Percentiles rank a stretch among this genome's conserved stretches.
phyloP scores from a whole-genome alignment of 1,284 basidiomycete species.

The Hypsizygus ulmarius region DNA sequence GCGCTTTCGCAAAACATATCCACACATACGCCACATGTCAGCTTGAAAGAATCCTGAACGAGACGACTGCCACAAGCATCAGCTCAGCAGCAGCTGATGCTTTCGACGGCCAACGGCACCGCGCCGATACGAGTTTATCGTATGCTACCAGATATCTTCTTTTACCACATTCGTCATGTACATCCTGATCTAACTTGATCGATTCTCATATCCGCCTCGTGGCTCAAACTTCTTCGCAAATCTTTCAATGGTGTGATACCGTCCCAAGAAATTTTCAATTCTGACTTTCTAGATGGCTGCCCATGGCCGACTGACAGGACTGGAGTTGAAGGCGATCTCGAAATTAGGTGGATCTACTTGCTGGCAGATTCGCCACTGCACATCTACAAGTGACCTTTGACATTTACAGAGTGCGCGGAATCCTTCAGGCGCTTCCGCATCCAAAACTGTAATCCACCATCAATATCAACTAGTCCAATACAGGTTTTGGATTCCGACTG shows the following conservation, averaged over 20 bases:
- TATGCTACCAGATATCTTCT: too few species aligned
- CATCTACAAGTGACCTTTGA: conserved; percentile 12
- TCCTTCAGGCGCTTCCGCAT: conserved; percentile 6
- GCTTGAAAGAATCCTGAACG: not conserved
- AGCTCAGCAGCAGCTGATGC: too few species aligned
- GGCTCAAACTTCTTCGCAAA: conserved; percentile 20
- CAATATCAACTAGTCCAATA: not conserved
- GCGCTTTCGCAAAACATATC: conserved; percentile 1
- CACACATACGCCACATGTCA: not conserved
- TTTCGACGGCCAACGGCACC: too few species aligned
- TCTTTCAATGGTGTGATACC: conserved; percentile 20
- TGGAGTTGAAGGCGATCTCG: not conserved
- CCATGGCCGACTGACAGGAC: not conserved
- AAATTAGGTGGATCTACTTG: conserved; percentile 3
- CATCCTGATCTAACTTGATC: conserved; percentile 19
- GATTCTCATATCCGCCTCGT: conserved; percentile 18
- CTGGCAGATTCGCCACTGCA: conserved; percentile 23
- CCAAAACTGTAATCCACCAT: not conserved
- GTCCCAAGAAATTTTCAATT: conserved; percentile 14
- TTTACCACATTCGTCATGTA: not conserved
- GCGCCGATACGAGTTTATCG: too few species aligned
- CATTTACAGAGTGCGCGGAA: not conserved
- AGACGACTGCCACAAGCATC: not conserved
- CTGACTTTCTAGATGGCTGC: not conserved
- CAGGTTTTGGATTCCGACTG: not conserved